Conservation (phyloP, 2,329 filamentous ascomycete genomes). For the Epichloe gansuensis region DNA sequence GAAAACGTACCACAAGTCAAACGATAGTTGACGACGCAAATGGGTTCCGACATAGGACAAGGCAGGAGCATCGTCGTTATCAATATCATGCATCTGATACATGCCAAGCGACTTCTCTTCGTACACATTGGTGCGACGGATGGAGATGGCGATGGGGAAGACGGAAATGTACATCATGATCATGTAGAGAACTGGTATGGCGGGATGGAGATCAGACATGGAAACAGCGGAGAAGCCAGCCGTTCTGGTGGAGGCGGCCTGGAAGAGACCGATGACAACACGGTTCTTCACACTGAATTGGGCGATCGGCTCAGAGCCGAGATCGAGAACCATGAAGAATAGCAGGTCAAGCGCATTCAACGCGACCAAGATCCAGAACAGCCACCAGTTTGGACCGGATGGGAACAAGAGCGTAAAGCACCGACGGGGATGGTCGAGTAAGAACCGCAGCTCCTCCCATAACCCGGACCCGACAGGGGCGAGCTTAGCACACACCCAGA, state of each 20-base stretch:
- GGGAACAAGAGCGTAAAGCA: slow-evolving; percentile 95
- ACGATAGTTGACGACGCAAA: slow-evolving; percentile 83
- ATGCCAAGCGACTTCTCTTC: slow-evolving; percentile 79
- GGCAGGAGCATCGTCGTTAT: slow-evolving; percentile 41
- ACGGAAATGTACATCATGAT: slow-evolving; percentile 99
- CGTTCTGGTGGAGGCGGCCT: slow-evolving; percentile 78
- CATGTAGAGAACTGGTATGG: slow-evolving; percentile 84
- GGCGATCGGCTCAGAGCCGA: slow-evolving; percentile 58
- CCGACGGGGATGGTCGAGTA: slow-evolving; percentile 86
- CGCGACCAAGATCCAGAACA: slow-evolving; percentile 72
- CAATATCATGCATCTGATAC: slow-evolving; percentile 38
- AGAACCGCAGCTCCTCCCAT: slow-evolving; percentile 82
- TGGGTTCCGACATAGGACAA: slow-evolving; percentile 83
- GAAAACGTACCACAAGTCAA: slow-evolving; percentile 96
- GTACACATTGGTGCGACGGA: slow-evolving; percentile 90
- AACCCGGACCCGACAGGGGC: slow-evolving; percentile 53
- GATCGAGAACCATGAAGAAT: slow-evolving; percentile 84
- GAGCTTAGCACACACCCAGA: slow-evolving; percentile 65
- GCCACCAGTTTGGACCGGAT: slow-evolving; percentile 83
- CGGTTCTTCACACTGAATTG: slow-evolving; percentile 58
- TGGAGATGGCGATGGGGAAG: slow-evolving; percentile 89
- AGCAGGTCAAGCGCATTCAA: slow-evolving; percentile 79
- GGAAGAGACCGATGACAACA: slow-evolving; percentile 78
- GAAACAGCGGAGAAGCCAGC: slow-evolving; percentile 80
- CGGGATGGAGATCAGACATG: slow-evolving; percentile 67